These are phyloP conservation scores for Pichia sp. DNA, from an alignment of 1,139 yeast genomes.

Conservation along the genomic window DNA sequence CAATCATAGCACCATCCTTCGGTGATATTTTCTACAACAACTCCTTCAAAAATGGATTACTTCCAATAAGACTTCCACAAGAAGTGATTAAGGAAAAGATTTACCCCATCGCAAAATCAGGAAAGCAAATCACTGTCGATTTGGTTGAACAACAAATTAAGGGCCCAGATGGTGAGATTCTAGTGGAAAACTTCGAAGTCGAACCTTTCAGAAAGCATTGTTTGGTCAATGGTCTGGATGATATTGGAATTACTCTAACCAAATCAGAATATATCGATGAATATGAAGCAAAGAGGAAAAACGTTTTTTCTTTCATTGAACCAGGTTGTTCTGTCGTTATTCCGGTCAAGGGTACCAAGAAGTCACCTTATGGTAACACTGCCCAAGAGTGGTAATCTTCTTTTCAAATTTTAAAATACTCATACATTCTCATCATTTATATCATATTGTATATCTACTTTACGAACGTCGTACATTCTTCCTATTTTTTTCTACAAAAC, in stretches of 20 bases:
- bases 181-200: slow-evolving; percentile 78
- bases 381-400: slow-evolving; percentile 70
- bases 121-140: slow-evolving; percentile 71
- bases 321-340: slow-evolving; percentile 63
- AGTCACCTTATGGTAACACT: slow-evolving; percentile 60
- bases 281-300: slow-evolving; percentile 74
- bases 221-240: slow-evolving; percentile 89
- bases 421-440: neutral
- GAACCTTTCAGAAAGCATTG: slow-evolving; percentile 94
- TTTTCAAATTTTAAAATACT: neutral
- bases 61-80: slow-evolving; percentile 84
- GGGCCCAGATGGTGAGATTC: slow-evolving; percentile 65
- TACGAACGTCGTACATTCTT: neutral
- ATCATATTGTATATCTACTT: neutral
- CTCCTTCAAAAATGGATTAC: slow-evolving; percentile 89
- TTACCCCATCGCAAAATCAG: slow-evolving; percentile 72
- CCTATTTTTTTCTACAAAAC: neutral
- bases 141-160: slow-evolving; percentile 79
- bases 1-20: slow-evolving; percentile 94
- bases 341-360: slow-evolving; percentile 68
- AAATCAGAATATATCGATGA: slow-evolving; percentile 71
- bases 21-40: slow-evolving; percentile 98
- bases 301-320: slow-evolving; percentile 84
- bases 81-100: slow-evolving; percentile 66
- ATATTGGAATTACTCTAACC: slow-evolving; percentile 90